phyloP scores from a whole-genome alignment of 495 filamentous ascomycete species.

The Cudoniella acicularis region DNA sequence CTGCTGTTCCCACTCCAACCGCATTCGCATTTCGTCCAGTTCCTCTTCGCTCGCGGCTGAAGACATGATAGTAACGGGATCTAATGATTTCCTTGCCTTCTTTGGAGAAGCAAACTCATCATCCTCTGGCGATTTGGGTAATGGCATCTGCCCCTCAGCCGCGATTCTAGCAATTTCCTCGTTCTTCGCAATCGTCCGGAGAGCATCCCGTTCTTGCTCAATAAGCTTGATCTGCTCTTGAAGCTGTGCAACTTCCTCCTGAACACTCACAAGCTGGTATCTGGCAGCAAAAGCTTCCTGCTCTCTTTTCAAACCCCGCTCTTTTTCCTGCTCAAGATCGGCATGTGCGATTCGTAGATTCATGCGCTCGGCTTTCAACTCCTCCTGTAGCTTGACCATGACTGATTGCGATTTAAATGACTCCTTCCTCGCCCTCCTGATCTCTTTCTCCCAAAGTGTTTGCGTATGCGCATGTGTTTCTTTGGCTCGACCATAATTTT shows the following conservation, averaged over 20 bases:
- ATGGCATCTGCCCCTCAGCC: constrained; percentile 57
- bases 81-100: constrained; percentile 34
- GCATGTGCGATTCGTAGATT: constrained; percentile 40
- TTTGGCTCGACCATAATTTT: constrained; percentile 70
- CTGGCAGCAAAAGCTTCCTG: constrained; percentile 76
- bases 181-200: constrained; percentile 56
- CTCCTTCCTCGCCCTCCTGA: constrained; percentile 76
- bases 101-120: constrained; percentile 45
- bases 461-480: constrained; percentile 71
- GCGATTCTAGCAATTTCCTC: constrained; percentile 59
- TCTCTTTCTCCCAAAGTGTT: constrained; percentile 78
- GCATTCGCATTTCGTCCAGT: constrained; percentile 56
- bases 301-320: constrained; percentile 49
- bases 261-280: constrained; percentile 66
- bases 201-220: constrained; percentile 67
- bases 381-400: constrained; percentile 76
- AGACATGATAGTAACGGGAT: constrained; percentile 34
- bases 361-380: constrained; percentile 65
- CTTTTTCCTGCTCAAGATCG: constrained; percentile 42
- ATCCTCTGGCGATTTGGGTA: constrained; percentile 44
- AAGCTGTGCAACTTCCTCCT: constrained; percentile 67
- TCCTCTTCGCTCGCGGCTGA: constrained; percentile 45
- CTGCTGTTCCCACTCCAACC: constrained; percentile 62
- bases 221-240: constrained; percentile 59
- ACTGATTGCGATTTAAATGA: constrained; percentile 76